phyloP scores from a whole-genome alignment of 768 basidiomycete genomes.

The Mrakia gelida region DNA sequence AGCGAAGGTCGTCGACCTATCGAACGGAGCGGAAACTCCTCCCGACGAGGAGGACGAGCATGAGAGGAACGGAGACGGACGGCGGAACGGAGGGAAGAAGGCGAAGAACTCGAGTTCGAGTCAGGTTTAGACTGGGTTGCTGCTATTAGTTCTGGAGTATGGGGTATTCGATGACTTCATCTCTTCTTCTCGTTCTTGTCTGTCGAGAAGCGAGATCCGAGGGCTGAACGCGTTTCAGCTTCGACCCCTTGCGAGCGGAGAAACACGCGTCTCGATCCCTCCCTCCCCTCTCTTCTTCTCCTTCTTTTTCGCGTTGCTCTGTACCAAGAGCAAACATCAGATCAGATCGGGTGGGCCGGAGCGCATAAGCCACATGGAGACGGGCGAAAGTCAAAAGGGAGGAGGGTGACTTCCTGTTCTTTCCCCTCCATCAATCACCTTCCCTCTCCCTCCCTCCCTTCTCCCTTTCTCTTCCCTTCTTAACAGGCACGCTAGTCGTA shows the following conservation, averaged over 20 bases:
- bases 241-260: no score
- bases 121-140: not conserved
- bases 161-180: no score
- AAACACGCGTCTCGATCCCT: not conserved
- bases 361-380: no score
- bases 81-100: slow-evolving; percentile 3
- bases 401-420: not conserved
- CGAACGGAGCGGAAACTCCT: not conserved
- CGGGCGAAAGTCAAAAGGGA: not conserved
- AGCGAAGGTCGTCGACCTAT: slow-evolving; percentile 27
- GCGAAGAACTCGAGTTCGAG: not conserved
- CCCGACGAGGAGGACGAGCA: not conserved
- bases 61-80: not conserved
- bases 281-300: not conserved
- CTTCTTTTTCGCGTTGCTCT: not conserved
- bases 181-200: no score
- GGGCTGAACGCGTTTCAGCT: no score
- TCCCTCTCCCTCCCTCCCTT: not conserved
- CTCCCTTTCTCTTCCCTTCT: not conserved
- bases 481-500: no score
- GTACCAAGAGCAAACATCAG: not conserved
- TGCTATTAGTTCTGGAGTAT: no score
- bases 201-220: no score
- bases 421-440: slow-evolving; percentile 5
- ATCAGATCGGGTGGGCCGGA: no score